Evolutionary conservation across 495 filamentous ascomycete species (phyloP), one percentile per base, ranked within the genome.

Genomic region (Cetradonia linearis): DNA sequence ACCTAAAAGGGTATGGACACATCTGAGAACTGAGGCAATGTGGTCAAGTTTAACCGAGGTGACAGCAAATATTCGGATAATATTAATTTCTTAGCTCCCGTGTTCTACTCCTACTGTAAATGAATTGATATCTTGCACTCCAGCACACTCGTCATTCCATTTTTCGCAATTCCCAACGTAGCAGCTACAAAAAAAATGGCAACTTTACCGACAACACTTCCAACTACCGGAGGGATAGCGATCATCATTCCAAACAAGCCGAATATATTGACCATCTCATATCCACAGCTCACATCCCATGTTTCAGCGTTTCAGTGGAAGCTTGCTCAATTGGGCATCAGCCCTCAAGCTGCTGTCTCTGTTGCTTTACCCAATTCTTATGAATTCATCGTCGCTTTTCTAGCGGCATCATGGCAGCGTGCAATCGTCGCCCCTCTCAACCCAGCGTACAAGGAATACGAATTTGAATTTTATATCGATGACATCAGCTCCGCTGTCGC

Each of bases 381-480:
- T 68, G 86, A 88, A 71, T 91, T 91, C 72, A 83, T 91, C 65
- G 81, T 91, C 58, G 81, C 86, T 2, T 93, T 93, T 74, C 77
- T 93, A 27, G 88, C 87, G 18, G 77, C 82, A 18, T 80, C 86
- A 8, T 86, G 82, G 79, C 88, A 92, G 73, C 81, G 88, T 60
- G 84, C 75, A 30, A 86, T 90, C 63, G 88, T 88, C 25, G 88
- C 88, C 5, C 88, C 88, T 4, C 74, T 93, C 56, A 91, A 92
- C 71, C 81, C 87, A 25, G 85, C 82, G 31, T 92, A 93, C 73
- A 91, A 89, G 74, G 86, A 91, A 67, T 82, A 84, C 31, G 88
- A 92, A 70, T 91, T 92, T 68, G 87, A 92, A 70, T 91, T 93
- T 72, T 93, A 91, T 70, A 90, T 92, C 64, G 83, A 88, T 38